Evolutionary conservation across 129 eudicot genomes (phyloP), one percentile per base, ranked within the genome.

Genomic region (Apium graveolens): DNA sequence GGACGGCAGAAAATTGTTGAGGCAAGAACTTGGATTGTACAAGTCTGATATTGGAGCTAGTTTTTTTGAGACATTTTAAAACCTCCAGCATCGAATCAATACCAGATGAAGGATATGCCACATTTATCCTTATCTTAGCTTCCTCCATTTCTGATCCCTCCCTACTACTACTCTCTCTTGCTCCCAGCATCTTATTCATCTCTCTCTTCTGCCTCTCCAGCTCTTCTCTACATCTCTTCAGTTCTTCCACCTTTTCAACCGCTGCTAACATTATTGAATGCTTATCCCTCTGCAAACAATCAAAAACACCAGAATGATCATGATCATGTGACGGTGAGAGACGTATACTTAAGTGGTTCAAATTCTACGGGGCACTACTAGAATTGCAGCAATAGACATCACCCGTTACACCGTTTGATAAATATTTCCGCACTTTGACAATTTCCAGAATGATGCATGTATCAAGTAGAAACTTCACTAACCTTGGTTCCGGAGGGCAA

Each of bases 401-500:
- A 44, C 51, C 13, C 4, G 60, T 4, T 49, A 7, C 60, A 18
- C 18, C 60, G 18, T 49, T 49, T 49, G 60, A 49, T 49, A 49
- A 14, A 5, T 49, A 5, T 49, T 18, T 35, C 3, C 37, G 3
- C 2, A 35, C 37, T 35, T 35, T 1, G 1, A 35, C 1, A 35
- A 35, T 35, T 35, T 3, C 37, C 37, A n/a, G n/a, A n/a, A n/a
- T n/a, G n/a, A n/a, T n/a, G n/a, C n/a, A n/a, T n/a, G 37, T 35
- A 10, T 2, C 2, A 51, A n/a, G 12, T 10, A 2, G 11, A 26
- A 60, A 60, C 41, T 1, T 38, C 32, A 51, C 80, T 21, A 73
- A 80, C 89, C 89, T 86, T 86, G 41, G 89, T 86, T 42, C 84
- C 84, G 10, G 74, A 39, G 27, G 86, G 86, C 79, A 86, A 74